phyloP scores from a whole-genome alignment of 495 filamentous ascomycete genomes.

The Hyaloscypha hepaticicola region DNA sequence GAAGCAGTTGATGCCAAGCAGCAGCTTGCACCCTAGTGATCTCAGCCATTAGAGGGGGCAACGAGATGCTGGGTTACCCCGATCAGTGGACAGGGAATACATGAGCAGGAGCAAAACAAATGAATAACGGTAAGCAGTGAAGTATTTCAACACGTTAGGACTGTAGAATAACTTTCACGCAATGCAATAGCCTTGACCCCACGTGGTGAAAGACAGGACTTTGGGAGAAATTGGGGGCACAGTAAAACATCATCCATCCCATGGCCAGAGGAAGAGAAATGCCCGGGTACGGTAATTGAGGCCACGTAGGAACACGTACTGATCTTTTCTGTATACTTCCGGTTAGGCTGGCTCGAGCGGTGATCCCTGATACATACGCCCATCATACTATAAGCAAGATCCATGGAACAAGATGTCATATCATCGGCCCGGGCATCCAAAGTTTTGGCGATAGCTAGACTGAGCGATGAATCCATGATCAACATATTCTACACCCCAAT shows the following conservation, averaged over 20 bases:
- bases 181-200: not conserved
- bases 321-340: constrained; percentile 4
- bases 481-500: not conserved
- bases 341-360: constrained; percentile 10
- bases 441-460: constrained; percentile 1
- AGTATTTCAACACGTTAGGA: constrained; percentile 8
- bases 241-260: constrained; percentile 4
- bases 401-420: constrained; percentile 4
- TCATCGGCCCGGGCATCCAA: constrained; percentile 15
- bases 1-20: constrained; percentile 13
- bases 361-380: not conserved
- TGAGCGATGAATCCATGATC: not conserved
- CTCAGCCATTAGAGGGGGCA: constrained; percentile 11
- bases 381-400: constrained; percentile 12
- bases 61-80: not conserved
- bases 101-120: not conserved
- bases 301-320: constrained; percentile 6
- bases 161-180: constrained; percentile 7
- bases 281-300: not conserved
- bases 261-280: constrained; percentile 11
- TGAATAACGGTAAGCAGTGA: not conserved
- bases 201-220: constrained; percentile 14
- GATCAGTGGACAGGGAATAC: constrained; percentile 7
- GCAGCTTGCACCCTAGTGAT: constrained; percentile 17
- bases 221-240: not conserved